Evolutionary conservation across 2,329 filamentous ascomycete species (phyloP).

Genomic region (Biscogniauxia marginata): DNA sequence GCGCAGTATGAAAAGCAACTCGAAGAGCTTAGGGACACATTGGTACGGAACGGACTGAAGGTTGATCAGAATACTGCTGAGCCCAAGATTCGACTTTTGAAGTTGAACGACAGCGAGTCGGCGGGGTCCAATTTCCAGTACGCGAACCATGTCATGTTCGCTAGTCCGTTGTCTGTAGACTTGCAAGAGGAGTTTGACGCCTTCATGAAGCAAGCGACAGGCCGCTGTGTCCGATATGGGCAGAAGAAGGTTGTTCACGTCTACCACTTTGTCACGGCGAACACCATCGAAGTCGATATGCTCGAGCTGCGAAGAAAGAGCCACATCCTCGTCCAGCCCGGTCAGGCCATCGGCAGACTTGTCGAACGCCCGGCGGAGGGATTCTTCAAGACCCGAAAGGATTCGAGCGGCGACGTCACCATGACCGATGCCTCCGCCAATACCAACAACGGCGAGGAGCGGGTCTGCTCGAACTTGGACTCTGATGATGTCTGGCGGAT

Average conservation of each 20-base stretch:
- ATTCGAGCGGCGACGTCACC: not conserved
- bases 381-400: not conserved
- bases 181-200: slow-evolving; percentile 34
- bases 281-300: slow-evolving; percentile 42
- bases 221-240: slow-evolving; percentile 39
- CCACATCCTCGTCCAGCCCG: slow-evolving; percentile 3
- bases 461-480: slow-evolving; percentile 18
- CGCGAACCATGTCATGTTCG: slow-evolving; percentile 44
- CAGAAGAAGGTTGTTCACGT: slow-evolving; percentile 38
- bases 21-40: slow-evolving; percentile 21
- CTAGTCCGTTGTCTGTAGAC: slow-evolving; percentile 33
- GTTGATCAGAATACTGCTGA: not conserved
- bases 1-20: slow-evolving; percentile 34
- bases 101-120: slow-evolving; percentile 38
- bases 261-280: slow-evolving; percentile 39
- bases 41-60: slow-evolving; percentile 14
- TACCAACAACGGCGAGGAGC: not conserved
- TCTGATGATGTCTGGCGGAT: slow-evolving; percentile 26
- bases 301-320: slow-evolving; percentile 30
- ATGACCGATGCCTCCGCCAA: not conserved
- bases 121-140: slow-evolving; percentile 42
- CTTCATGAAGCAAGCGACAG: slow-evolving; percentile 40
- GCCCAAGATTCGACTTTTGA: slow-evolving; percentile 36
- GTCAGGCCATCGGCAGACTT: slow-evolving; percentile 10
- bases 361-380: not conserved